Base-by-base conservation (phyloP, 768 basidiomycete species). In the Russula compacta region DNA sequence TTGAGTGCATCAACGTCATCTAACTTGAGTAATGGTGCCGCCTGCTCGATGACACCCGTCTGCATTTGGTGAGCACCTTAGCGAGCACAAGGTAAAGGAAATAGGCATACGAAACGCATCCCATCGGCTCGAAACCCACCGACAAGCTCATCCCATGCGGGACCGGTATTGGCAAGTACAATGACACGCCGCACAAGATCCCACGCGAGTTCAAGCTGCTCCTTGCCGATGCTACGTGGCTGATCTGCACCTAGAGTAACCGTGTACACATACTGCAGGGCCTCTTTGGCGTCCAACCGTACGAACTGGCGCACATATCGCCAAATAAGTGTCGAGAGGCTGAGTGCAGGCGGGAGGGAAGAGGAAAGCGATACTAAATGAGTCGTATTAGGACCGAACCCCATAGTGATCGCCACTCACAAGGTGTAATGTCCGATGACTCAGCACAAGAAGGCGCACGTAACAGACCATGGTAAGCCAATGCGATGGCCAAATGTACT, bases 121-220 rank as follows among this genome's bases (percentile, higher is more conserved):
- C 94, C 94, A 66, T 99, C 95, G 6, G 84, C 76, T 64, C 89
- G 79, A 69, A 95, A 89, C 10, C 91, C 92, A n/a, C 95, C 95
- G 3, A 98, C 87, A 17, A 99, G 82, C 71, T 92, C 90, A 51
- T 94, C 89, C 91, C 95, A 98, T 15, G 80, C 87, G 6, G 86
- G 83, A 1, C 88, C 88, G 4, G 83, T 79, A 68, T 89, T 89
- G 7, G 87, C 85, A 44, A 87, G 74, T 2, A 91, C 86, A 67
- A 93, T 86, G 63, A 91, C 87, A 46, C 88, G 79, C 49, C 90
- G 76, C 1, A 83, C 83, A 24, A 90, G 81, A 50, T 91, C 88
- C 87, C 89, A 91, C 2, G 90, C 84, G 38, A 73, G 80, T 69
- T 90, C 85, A 42, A 92, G 74, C 68, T 97, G 94, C 70, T 94